Evolutionary conservation across 2,329 filamentous ascomycete genomes (phyloP).

Genomic region (Hypoxylon rubiginosum): DNA sequence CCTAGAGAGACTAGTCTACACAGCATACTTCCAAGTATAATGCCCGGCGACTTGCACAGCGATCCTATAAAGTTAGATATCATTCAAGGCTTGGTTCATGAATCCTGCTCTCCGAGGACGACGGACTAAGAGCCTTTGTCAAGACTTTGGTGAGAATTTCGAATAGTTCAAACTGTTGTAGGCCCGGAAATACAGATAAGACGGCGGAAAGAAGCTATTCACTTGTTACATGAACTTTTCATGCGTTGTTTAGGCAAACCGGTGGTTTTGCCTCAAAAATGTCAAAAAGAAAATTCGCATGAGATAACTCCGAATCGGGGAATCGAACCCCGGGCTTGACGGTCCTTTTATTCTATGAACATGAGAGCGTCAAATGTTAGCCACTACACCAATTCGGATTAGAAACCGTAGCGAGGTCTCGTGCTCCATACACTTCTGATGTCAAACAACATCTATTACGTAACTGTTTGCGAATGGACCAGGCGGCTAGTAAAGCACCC

Average conservation of each 20-base stretch:
- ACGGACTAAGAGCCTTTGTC: neutral
- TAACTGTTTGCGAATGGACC: too few relatives aligned
- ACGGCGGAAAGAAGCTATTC: neutral
- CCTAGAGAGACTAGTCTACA: too few relatives aligned
- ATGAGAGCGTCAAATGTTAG: constrained; percentile 55
- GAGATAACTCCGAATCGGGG: constrained; percentile 46
- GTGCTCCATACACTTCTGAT: neutral
- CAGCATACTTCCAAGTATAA: too few relatives aligned
- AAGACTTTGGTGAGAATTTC: neutral
- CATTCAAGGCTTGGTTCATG: too few relatives aligned
- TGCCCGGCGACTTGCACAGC: too few relatives aligned
- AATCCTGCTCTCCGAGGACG: neutral
- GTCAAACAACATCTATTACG: too few relatives aligned
- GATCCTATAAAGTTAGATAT: too few relatives aligned
- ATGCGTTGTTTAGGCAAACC: too few relatives aligned
- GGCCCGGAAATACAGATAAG: too few relatives aligned
- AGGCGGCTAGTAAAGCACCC: too few relatives aligned
- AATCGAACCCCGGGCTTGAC: constrained; percentile 51
- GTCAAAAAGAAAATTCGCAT: neutral
- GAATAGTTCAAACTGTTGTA: neutral
- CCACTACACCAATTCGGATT: constrained; percentile 55
- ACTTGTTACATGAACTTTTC: neutral
- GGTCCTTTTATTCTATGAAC: constrained; percentile 19
- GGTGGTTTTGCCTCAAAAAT: neutral
- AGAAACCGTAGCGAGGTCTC: too few relatives aligned